phyloP scores from a whole-genome alignment of 2,329 filamentous ascomycete genomes.

The Fusarium oligoseptatum region DNA sequence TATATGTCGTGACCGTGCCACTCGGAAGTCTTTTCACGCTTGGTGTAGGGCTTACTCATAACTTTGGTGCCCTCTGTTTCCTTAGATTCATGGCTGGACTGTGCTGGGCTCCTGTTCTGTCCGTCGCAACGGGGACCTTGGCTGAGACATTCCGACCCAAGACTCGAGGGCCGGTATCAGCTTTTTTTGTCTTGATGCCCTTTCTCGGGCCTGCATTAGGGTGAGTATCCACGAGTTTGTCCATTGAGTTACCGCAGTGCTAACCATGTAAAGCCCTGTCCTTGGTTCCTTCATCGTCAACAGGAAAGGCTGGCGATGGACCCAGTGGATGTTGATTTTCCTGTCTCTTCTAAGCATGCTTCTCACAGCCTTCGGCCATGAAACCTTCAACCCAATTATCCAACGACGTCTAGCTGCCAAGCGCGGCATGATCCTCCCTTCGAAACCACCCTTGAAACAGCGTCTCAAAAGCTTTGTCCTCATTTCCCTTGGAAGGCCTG shows the following conservation, averaged over 20 bases:
- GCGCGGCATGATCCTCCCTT: too few species aligned
- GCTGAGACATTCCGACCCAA: slow-evolving; percentile 61
- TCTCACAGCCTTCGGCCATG: not conserved
- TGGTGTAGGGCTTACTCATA: slow-evolving; percentile 65
- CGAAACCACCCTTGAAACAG: too few species aligned
- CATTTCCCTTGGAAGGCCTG: too few species aligned
- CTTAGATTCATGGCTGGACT: slow-evolving; percentile 70
- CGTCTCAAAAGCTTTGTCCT: too few species aligned
- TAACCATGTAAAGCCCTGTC: slow-evolving; percentile 54
- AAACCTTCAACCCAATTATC: too few species aligned
- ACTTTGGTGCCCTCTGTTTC: slow-evolving; percentile 64
- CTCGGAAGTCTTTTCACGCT: slow-evolving; percentile 68
- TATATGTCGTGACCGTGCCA: slow-evolving; percentile 62
- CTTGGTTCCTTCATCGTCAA: slow-evolving; percentile 62
- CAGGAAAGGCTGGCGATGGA: slow-evolving; percentile 66
- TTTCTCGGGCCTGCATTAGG: slow-evolving; percentile 66
- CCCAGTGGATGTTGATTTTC: slow-evolving; percentile 64
- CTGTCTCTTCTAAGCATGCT: slow-evolving; percentile 60
- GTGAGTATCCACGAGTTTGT: slow-evolving; percentile 44
- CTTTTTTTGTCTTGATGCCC: slow-evolving; percentile 63
- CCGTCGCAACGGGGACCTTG: slow-evolving; percentile 63
- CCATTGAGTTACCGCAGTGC: too few species aligned
- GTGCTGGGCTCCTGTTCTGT: slow-evolving; percentile 62
- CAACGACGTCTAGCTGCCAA: too few species aligned
- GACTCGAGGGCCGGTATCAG: slow-evolving; percentile 58